These are phyloP conservation scores for Pleurotus giganteus DNA, from an alignment of 768 basidiomycete genomes.

Conservation along the genomic window DNA sequence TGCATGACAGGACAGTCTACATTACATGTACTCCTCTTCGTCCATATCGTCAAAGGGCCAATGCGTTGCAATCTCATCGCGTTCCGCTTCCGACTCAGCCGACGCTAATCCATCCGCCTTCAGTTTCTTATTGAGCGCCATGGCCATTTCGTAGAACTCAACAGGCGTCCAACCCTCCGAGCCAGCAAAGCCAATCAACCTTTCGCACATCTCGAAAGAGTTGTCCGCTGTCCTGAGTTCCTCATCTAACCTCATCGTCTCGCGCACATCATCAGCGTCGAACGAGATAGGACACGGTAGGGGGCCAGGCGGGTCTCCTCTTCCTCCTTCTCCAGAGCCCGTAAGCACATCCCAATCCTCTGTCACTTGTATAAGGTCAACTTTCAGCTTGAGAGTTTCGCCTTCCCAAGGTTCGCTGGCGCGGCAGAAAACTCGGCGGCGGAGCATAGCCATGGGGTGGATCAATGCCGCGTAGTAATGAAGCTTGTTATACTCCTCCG, in stretches of 20 bases:
- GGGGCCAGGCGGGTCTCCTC: too few relatives aligned
- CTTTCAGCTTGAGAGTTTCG: conserved; percentile 46
- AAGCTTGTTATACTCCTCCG: conserved; percentile 40
- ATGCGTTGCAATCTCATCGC: conserved; percentile 33
- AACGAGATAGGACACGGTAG: conserved; percentile 48
- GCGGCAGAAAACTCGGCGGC: conserved; percentile 39
- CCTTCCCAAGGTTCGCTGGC: conserved; percentile 50
- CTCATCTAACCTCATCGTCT: conserved; percentile 36
- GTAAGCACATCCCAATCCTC: conserved; percentile 41
- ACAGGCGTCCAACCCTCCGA: conserved; percentile 42
- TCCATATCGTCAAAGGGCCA: conserved; percentile 51
- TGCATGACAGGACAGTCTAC: too few relatives aligned
- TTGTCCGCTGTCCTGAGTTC: conserved; percentile 27
- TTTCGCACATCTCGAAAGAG: conserved; percentile 23
- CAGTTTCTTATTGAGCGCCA: conserved; percentile 26
- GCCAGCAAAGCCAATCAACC: conserved; percentile 29
- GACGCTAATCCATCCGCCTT: conserved; percentile 3
- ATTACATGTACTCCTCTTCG: conserved; percentile 42
- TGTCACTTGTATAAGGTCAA: conserved; percentile 40
- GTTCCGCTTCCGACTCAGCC: conserved; percentile 25
- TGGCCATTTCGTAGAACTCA: conserved; percentile 37
- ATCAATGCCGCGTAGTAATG: conserved; percentile 38
- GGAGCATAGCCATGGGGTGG: conserved; percentile 33
- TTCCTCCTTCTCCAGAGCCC: conserved; percentile 28
- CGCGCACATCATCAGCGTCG: conserved; percentile 40